Base-by-base conservation (phyloP, 1,284 basidiomycete genomes). In the Austroboletus rostrupii region DNA sequence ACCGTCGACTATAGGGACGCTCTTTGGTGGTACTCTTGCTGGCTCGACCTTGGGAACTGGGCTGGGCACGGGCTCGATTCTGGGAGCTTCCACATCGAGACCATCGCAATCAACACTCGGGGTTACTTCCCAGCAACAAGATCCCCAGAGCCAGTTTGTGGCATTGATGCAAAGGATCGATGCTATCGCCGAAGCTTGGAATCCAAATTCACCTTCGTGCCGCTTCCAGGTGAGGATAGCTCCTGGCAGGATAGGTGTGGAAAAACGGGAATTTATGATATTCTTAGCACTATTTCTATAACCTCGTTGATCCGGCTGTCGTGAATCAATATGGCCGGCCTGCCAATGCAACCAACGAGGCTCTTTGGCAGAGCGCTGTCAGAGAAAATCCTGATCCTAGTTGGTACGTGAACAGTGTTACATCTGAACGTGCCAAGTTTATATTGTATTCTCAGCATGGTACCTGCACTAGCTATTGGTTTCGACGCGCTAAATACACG, bases 401-500 rank as follows among this genome's bases (percentile, higher is more conserved):
- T 41, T 84, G 84, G 90, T 92, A 62, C 56, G 83, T 68, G 32
- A 32, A 32, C 40, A 17, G 33, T 23, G 19, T 36, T n/a, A 38
- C 23, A 35, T 46, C 28, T 16, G 23, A 42, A 29, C n/a, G 35
- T 41, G 46, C 31, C 44, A 50, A n/a, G 11, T 39, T 58, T 26
- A 64, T 9, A 16, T 43, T 38, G 16, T 21, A 43, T 53, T 57
- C 51, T 38, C 62, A 93, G 90, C 55, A 77, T 91, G 57, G 90
- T 93, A 0, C 92, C 92, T 0, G 90, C 87, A 1, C 69, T 92
- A 9, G 92, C 90, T 1, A 74, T 83, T 14, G 90, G 92, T 3
- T 92, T 90, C 56, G 88, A 88, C 55, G 89, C 92, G 60, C 73
- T 95, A 20, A 84, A 89, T 60, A 80, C 82, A 57, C 84, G 92